Conservation (phyloP, 2,329 filamentous ascomycete species). For the Fusarium sp. region DNA sequence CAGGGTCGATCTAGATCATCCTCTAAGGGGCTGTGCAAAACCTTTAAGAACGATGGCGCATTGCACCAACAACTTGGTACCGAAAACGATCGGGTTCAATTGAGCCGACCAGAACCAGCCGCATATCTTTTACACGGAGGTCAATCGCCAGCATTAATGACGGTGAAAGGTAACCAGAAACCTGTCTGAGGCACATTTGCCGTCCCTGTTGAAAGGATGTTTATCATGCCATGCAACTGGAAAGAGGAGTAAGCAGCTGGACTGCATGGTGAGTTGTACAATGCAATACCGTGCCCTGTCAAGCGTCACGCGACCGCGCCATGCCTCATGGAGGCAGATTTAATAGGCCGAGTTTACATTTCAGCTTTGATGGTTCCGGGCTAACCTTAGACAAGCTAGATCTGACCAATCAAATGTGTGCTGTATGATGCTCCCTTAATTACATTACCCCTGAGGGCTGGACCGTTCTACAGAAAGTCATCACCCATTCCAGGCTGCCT, state of each 20-base stretch:
- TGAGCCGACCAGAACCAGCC: background rate
- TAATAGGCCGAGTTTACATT: background rate
- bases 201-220: background rate
- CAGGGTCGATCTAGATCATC: no score
- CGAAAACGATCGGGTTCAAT: background rate
- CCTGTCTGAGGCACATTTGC: background rate
- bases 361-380: background rate
- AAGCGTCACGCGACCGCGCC: background rate
- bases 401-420: background rate
- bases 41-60: background rate
- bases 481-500: no score
- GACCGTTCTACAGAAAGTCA: background rate
- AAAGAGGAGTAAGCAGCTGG: no score
- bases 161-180: background rate
- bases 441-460: background rate
- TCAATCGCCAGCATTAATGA: no score
- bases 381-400: background rate
- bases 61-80: background rate
- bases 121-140: background rate
- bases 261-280: background rate
- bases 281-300: background rate
- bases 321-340: background rate
- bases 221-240: no score
- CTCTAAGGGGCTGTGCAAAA: background rate
- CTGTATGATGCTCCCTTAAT: background rate